Conservation (phyloP, 2,329 filamentous ascomycete species). For the Coniochaeta hoffmannii region DNA sequence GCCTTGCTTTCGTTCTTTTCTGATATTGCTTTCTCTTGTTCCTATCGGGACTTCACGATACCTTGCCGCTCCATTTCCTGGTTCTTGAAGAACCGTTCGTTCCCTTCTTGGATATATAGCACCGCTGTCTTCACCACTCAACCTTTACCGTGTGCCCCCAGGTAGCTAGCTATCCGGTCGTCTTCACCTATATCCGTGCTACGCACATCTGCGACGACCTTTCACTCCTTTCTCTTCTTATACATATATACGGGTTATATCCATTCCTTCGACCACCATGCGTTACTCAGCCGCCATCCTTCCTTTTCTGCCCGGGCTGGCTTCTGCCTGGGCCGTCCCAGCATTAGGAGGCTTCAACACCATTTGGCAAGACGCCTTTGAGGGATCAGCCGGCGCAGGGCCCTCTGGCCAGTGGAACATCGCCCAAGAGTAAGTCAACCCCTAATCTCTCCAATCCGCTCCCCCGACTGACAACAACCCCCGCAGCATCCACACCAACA, state of each 20-base stretch:
- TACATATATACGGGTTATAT: background rate
- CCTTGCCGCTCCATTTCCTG: background rate
- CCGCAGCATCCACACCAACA: slow-evolving; percentile 37
- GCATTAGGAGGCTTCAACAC: slow-evolving; percentile 28
- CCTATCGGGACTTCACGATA: background rate
- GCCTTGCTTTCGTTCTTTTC: background rate
- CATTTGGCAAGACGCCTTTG: slow-evolving; percentile 37
- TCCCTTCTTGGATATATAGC: background rate
- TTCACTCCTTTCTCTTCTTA: background rate
- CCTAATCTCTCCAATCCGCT: background rate
- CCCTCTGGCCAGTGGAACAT: slow-evolving; percentile 33
- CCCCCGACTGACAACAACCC: background rate
- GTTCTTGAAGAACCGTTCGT: slow-evolving; percentile 2
- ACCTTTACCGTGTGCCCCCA: background rate
- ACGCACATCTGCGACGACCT: background rate
- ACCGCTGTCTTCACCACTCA: background rate
- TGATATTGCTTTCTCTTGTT: slow-evolving; percentile 1
- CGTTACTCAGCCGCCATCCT: slow-evolving; percentile 16
- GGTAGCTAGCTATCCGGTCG: background rate
- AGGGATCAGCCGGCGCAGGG: slow-evolving; percentile 24
- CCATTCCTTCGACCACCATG: slow-evolving; percentile 3
- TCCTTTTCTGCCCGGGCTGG: slow-evolving; percentile 19
- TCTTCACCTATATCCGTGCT: background rate
- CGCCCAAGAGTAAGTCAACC: slow-evolving; percentile 18
- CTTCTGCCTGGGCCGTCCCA: slow-evolving; percentile 29